Evolutionary conservation across 1,139 yeast species (phyloP), one percentile per base, ranked within the genome.

Genomic region (Tardiomyces digboiensis): DNA sequence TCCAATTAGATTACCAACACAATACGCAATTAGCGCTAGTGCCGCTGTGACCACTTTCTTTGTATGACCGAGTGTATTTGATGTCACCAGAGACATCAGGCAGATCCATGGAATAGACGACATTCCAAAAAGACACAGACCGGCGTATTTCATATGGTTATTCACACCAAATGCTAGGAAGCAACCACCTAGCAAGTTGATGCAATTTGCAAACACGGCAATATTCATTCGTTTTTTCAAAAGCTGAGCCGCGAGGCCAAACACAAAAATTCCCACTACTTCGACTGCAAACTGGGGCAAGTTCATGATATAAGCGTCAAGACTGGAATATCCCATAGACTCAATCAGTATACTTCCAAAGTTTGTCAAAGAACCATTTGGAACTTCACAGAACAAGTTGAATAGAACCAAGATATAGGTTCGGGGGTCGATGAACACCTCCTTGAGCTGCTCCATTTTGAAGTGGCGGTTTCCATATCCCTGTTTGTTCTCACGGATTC

Each of bases 1-100:
- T 3, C 83, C 83, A 43, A 72, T 62, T 44, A 75, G 64, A 52
- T 77, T 78, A 26, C 84, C 84, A 36, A 72, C 75, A 52, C 82
- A 76, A 59, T 76, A 78, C 2, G 75, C 78, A 43, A 78, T 62
- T 47, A 78, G 66, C 43, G 76, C 55, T 60, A 74, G 44, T 1
- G 69, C 66, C 41, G 59, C 60, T 38, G 69, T 68, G 38, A 75
- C 69, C 44, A 65, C 62, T 57, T 74, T 77, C 59, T 78, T 79
- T 36, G 84, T 77, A 48, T 76, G 76, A 16, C 84, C 84, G 7
- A 80, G 80, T 18, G 72, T 68, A 52, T 79, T 78, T 3, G 78
- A 71, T 22, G 78, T 66, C 40, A 78, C 65, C 44, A 68, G 61
- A 16, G 77, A 65, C 49, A 77, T 64, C 44, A 38, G 7, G 12